Evolutionary conservation across 2,329 filamentous ascomycete genomes (phyloP), one percentile per base, ranked within the genome.

Genomic region (Capronia epimyces): DNA sequence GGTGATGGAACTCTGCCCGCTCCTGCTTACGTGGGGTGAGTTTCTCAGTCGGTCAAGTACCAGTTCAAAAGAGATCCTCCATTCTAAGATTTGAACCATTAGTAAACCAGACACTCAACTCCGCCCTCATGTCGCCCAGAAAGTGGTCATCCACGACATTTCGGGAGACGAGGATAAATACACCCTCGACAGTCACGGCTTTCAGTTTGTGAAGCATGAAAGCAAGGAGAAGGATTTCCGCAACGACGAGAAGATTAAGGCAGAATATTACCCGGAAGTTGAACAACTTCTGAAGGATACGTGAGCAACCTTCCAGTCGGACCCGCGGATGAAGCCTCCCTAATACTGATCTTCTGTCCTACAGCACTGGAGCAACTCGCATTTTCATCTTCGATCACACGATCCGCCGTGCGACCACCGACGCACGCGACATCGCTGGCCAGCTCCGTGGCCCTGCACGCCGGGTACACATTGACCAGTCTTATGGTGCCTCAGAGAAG

Each of bases 271-370:
- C 41, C 27, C n/a, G 22, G 41, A 43, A 43, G 41, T 43, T 43
- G 41, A 43, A 43, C 41, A 43, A 22, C 41, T 43, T n/a, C 24
- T 43, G 41, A 43, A 43, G 29, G 41, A 43, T 29, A 3, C 29
- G 41, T 43, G 25, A 10, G 41, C 41, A n/a, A n/a, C n/a, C n/a
- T n/a, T n/a, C n/a, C n/a, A n/a, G n/a, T n/a, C n/a, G n/a, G n/a
- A n/a, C n/a, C n/a, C n/a, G n/a, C n/a, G n/a, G n/a, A n/a, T n/a
- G n/a, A n/a, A n/a, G n/a, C n/a, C n/a, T n/a, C n/a, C n/a, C 41
- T n/a, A 12, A 27, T 4, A 43, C 41, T 43, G 41, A 43, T 22
- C 5, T 27, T 8, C 7, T 16, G 24, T 43, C 10, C 12, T n/a
- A n/a, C 18, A 43, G 41, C 15, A 43, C 41, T 43, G 41, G 41